Evolutionary conservation across 164 flowering plant species (phyloP).

Genomic region (Kingdonia uniflora): DNA sequence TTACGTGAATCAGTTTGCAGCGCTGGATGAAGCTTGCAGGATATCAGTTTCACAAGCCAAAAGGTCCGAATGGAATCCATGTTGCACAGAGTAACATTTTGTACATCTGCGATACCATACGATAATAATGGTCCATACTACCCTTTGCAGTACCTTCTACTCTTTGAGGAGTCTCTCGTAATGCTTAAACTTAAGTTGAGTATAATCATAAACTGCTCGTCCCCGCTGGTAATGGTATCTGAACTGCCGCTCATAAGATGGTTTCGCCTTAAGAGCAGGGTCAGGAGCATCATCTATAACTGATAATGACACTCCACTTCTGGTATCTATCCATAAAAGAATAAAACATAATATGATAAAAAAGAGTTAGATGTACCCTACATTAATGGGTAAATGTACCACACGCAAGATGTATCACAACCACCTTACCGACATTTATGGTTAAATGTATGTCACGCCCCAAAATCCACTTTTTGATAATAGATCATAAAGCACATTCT

Average conservation of each 20-base stretch:
- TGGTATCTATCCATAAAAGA: no score
- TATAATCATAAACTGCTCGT: neutral
- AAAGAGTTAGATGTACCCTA: no score
- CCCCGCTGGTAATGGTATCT: constrained; percentile 1
- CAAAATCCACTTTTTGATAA: no score
- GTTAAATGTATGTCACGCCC: no score
- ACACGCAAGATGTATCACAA: no score
- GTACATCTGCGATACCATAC: constrained; percentile 52
- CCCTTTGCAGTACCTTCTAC: constrained; percentile 1
- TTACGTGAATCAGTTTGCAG: constrained; percentile 54
- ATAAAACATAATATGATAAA: no score
- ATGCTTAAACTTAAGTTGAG: neutral
- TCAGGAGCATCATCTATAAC: constrained; percentile 2
- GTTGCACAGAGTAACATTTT: constrained; percentile 61
- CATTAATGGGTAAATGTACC: no score
- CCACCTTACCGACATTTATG: no score
- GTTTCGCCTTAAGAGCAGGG: neutral
- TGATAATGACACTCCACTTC: neutral
- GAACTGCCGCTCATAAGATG: constrained; percentile 1
- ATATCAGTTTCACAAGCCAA: constrained; percentile 49
- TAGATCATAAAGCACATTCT: no score
- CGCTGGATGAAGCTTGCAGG: constrained; percentile 65
- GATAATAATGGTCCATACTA: constrained; percentile 24
- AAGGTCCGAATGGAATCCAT: constrained; percentile 63
- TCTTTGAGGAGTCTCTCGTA: neutral